These are phyloP conservation scores for Chlorella sp. DNA, from an alignment of 139 green algal species.

Conservation along the genomic window DNA sequence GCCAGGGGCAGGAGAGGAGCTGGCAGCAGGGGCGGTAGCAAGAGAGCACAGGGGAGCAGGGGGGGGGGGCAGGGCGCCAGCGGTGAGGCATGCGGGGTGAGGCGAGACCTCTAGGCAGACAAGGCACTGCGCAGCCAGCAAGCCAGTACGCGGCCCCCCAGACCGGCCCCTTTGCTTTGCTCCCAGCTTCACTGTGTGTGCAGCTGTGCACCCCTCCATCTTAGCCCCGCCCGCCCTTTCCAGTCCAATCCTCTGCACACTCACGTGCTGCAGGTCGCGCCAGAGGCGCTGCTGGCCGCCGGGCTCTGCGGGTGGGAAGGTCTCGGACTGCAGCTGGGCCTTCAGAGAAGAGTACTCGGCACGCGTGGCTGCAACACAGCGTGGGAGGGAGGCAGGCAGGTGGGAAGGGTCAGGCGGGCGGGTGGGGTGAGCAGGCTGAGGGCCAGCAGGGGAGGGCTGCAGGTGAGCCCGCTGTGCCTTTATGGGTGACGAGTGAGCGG, in stretches of 20 bases:
- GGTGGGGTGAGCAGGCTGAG: background rate
- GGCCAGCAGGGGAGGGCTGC: background rate
- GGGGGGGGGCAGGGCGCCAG: background rate
- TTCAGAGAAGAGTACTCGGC: slow-evolving; percentile 87
- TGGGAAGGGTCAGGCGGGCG: background rate
- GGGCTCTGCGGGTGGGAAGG: slow-evolving; percentile 64
- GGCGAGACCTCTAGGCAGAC: background rate
- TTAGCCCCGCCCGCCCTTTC: background rate
- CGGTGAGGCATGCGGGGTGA: background rate
- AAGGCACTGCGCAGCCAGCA: background rate
- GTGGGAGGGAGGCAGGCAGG: background rate
- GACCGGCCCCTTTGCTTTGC: too few species aligned
- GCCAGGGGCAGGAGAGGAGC: too few species aligned
- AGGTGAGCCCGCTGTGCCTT: background rate
- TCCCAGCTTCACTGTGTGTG: too few species aligned
- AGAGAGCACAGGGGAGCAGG: background rate
- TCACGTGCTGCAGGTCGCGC: slow-evolving; percentile 52
- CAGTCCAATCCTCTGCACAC: background rate
- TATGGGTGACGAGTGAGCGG: too few species aligned
- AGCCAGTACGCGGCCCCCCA: background rate
- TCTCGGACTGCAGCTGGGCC: slow-evolving; percentile 82
- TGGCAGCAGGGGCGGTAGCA: too few species aligned
- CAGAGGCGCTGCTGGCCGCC: slow-evolving; percentile 44
- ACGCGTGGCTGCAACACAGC: slow-evolving; percentile 44
- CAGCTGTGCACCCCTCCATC: background rate